Evolutionary conservation across 352 stramenopile species (phyloP).

Genomic region (Phytophthora syringae): DNA sequence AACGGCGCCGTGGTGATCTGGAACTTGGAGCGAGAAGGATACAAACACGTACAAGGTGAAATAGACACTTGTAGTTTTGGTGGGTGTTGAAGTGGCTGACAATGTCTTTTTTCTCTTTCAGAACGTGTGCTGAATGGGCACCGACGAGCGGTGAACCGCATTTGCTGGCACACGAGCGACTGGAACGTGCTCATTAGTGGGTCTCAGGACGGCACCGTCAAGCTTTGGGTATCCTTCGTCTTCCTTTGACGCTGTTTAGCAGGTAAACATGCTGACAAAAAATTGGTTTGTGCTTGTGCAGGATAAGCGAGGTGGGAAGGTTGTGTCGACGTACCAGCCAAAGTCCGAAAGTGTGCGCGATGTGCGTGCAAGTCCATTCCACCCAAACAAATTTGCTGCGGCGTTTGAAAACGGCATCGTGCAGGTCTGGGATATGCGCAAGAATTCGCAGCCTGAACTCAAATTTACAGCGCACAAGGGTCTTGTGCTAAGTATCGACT

Average conservation of each 20-base stretch:
- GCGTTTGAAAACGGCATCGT: constrained; percentile 90
- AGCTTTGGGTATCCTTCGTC: constrained; percentile 70
- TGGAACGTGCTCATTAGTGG: constrained; percentile 85
- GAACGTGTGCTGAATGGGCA: constrained; percentile 84
- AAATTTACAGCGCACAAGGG: constrained; percentile 91
- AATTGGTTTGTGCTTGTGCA: constrained; percentile 31
- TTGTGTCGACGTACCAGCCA: constrained; percentile 79
- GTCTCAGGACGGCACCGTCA: constrained; percentile 89
- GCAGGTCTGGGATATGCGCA: constrained; percentile 89
- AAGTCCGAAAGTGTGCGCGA: constrained; percentile 89
- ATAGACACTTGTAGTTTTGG: background rate
- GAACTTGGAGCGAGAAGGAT: constrained; percentile 88
- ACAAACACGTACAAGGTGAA: constrained; percentile 90
- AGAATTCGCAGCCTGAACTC: constrained; percentile 79
- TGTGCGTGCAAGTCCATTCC: constrained; percentile 77
- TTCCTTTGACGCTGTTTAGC: too few relatives aligned
- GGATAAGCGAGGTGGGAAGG: constrained; percentile 79
- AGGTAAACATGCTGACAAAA: too few relatives aligned
- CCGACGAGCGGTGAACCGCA: constrained; percentile 86
- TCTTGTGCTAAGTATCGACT: constrained; percentile 84
- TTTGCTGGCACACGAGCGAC: constrained; percentile 88
- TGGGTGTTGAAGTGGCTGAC: background rate
- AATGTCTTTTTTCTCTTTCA: constrained; percentile 19
- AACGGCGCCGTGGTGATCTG: constrained; percentile 89
- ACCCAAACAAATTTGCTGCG: constrained; percentile 79